phyloP scores from a whole-genome alignment of 176 grass and related monocot genomes.

The Phoenix roebelenii region DNA sequence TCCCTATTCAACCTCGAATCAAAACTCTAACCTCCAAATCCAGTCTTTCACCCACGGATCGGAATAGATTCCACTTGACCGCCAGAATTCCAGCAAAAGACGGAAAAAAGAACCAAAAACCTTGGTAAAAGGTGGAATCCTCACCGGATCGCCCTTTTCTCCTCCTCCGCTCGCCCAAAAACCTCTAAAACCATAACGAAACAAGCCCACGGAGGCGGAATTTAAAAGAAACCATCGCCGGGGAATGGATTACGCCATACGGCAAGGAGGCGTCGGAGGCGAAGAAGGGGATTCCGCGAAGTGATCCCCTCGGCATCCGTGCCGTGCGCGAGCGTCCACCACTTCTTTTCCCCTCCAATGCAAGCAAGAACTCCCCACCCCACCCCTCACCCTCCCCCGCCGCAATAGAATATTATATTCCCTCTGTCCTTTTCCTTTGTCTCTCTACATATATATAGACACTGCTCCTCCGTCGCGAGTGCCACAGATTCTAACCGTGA shows the following conservation, averaged over 20 bases:
- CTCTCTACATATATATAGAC: too few relatives aligned
- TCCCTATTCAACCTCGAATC: too few relatives aligned
- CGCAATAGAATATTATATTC: neutral
- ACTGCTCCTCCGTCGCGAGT: neutral
- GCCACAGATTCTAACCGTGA: neutral
- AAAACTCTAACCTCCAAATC: too few relatives aligned
- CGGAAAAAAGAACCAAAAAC: slow-evolving; percentile 1
- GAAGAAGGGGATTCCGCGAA: slow-evolving; percentile 3
- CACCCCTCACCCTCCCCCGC: slow-evolving; percentile 10
- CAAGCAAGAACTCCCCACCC: slow-evolving; percentile 1
- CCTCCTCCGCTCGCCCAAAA: slow-evolving; percentile 16
- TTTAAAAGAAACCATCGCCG: slow-evolving; percentile 22
- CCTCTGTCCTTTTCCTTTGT: neutral
- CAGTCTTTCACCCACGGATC: too few relatives aligned
- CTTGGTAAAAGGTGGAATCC: slow-evolving; percentile 4
- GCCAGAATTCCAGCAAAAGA: neutral
- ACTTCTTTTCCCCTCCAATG: slow-evolving; percentile 20
- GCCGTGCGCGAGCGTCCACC: slow-evolving; percentile 15
- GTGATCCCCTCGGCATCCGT: slow-evolving; percentile 19
- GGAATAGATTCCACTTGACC: too few relatives aligned
- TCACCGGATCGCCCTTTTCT: slow-evolving; percentile 37
- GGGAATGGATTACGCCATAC: slow-evolving; percentile 23
- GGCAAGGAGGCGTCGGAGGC: slow-evolving; percentile 20
- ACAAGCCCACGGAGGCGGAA: slow-evolving; percentile 1
- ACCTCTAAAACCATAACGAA: slow-evolving; percentile 5